Evolutionary conservation across 1,284 basidiomycete species (phyloP).

Genomic region (Coniophora puteana): DNA sequence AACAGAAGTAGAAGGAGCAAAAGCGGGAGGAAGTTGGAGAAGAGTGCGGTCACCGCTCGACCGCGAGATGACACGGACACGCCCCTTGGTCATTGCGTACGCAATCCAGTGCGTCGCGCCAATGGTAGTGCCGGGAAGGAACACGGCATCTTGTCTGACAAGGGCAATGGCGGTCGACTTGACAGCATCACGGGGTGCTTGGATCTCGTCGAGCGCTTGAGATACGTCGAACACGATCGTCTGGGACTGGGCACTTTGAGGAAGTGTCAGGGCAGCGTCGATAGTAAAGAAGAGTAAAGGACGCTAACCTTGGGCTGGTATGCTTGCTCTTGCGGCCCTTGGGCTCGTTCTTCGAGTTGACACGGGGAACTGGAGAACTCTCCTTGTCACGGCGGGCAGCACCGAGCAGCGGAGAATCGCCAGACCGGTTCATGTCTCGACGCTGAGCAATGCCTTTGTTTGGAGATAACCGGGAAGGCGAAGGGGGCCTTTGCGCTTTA

Average conservation of each 20-base stretch:
- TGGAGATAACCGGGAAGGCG: conserved; percentile 62
- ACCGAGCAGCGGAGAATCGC: conserved; percentile 34
- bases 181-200: conserved; percentile 65
- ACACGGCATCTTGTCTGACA: conserved; percentile 76
- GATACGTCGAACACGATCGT: conserved; percentile 73
- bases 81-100: conserved; percentile 87
- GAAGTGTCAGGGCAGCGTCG: conserved; percentile 12
- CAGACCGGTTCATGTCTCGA: conserved; percentile 43
- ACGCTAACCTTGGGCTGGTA: conserved; percentile 51
- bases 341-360: conserved; percentile 37
- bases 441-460: conserved; percentile 50
- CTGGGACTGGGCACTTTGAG: conserved; percentile 50
- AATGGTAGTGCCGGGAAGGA: conserved; percentile 79
- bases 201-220: conserved; percentile 64
- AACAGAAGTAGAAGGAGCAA: conserved; percentile 59
- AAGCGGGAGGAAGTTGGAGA: conserved; percentile 65
- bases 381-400: conserved; percentile 59
- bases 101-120: conserved; percentile 86
- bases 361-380: conserved; percentile 58
- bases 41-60: conserved; percentile 82
- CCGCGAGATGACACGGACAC: conserved; percentile 80
- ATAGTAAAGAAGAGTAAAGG: background rate
- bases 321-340: conserved; percentile 45
- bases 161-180: conserved; percentile 82
- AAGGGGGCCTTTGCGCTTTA: conserved; percentile 47